Conservation (phyloP, 2,329 filamentous ascomycete genomes). For the Dothistroma pini region DNA sequence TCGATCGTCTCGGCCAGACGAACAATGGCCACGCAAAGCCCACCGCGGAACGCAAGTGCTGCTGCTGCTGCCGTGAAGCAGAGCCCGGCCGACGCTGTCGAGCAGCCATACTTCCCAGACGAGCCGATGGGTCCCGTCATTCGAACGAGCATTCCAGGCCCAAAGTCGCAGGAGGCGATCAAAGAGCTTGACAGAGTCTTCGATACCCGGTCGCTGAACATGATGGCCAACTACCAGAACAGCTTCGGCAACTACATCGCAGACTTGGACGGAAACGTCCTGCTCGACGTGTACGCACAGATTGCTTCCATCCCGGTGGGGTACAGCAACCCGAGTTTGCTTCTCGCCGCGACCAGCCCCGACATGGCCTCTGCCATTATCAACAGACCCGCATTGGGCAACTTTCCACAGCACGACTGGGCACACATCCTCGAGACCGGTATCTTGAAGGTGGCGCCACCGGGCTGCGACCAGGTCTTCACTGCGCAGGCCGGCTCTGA, state of each 20-base stretch:
- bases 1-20: conserved; percentile 12
- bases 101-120: conserved; percentile 46
- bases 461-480: conserved; percentile 83
- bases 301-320: conserved; percentile 90
- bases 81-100: conserved; percentile 23
- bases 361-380: conserved; percentile 79
- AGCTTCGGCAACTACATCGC: conserved; percentile 77
- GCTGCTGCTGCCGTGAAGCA: conserved; percentile 29
- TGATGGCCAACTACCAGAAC: conserved; percentile 71
- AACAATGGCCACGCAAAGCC: conserved; percentile 33
- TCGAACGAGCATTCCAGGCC: conserved; percentile 66
- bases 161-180: conserved; percentile 65
- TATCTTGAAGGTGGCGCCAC: conserved; percentile 76
- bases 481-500: conserved; percentile 86
- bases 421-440: conserved; percentile 72
- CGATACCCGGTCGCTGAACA: conserved; percentile 81
- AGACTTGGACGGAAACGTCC: conserved; percentile 66
- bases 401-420: conserved; percentile 87
- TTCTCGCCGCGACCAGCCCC: conserved; percentile 65
- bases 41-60: conserved; percentile 29
- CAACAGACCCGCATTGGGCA: conserved; percentile 84
- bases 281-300: conserved; percentile 82
- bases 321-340: conserved; percentile 82
- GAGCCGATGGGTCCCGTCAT: conserved; percentile 56
- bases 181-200: conserved; percentile 73